Evolutionary conservation across 2,329 filamentous ascomycete genomes (phyloP).

Genomic region (Metarhizium humberi): DNA sequence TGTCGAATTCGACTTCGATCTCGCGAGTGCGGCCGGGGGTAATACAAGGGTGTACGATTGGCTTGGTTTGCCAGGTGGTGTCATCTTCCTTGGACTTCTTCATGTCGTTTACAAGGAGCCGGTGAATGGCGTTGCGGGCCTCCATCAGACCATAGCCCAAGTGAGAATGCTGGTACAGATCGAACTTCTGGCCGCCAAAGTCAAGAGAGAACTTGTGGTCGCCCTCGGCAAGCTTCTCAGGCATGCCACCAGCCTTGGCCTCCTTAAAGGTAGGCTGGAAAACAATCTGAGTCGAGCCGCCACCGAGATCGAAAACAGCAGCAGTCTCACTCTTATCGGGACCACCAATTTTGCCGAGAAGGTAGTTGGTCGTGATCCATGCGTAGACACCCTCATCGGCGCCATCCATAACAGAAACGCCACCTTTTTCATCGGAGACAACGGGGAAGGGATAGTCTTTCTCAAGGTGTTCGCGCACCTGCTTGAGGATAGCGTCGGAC

Average conservation of each 20-base stretch:
- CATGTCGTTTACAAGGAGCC: slow-evolving; percentile 62
- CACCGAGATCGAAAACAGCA: slow-evolving; percentile 91
- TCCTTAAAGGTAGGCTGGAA: slow-evolving; percentile 91
- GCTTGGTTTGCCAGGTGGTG: slow-evolving; percentile 57
- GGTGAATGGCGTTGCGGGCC: slow-evolving; percentile 79
- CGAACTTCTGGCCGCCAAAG: slow-evolving; percentile 85
- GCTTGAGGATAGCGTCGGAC: slow-evolving; percentile 74
- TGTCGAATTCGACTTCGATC: slow-evolving; percentile 62
- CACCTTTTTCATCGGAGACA: slow-evolving; percentile 72
- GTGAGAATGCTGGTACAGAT: slow-evolving; percentile 96
- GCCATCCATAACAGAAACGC: slow-evolving; percentile 95
- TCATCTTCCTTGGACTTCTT: slow-evolving; percentile 52
- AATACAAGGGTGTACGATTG: slow-evolving; percentile 79
- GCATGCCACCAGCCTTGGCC: slow-evolving; percentile 65
- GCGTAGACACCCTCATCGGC: slow-evolving; percentile 96
- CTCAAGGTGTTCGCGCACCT: slow-evolving; percentile 78
- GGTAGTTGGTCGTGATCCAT: slow-evolving; percentile 98
- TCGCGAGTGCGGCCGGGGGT: slow-evolving; percentile 67
- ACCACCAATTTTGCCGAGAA: slow-evolving; percentile 92
- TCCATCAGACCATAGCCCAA: slow-evolving; percentile 95
- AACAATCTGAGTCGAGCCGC: slow-evolving; percentile 96
- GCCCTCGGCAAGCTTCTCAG: slow-evolving; percentile 73
- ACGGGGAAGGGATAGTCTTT: slow-evolving; percentile 91
- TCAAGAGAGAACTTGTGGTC: slow-evolving; percentile 92
- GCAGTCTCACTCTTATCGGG: slow-evolving; percentile 86